Percentiles rank a stretch among this genome's conserved stretches.
These are phyloP conservation scores for Ilex asprella DNA, from an alignment of 257 asterid species.

Conservation along the genomic window DNA sequence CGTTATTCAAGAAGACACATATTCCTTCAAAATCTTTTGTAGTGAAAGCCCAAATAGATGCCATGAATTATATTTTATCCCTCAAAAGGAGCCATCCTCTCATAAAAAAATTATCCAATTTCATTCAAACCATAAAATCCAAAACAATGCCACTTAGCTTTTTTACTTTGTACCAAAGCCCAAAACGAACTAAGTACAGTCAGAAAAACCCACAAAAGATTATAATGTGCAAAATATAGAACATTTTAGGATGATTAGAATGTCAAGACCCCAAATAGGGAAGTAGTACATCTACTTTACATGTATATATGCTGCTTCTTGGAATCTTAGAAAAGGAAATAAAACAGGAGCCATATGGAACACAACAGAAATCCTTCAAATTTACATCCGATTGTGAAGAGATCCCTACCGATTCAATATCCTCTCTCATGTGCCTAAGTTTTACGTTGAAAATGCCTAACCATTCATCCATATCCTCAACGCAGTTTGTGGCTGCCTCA, in stretches of 20 bases:
- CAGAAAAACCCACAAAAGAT: neutral
- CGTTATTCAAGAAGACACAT: no score
- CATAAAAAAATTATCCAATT: no score
- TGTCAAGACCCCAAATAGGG: slow-evolving; percentile 6
- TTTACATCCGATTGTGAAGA: slow-evolving; percentile 7
- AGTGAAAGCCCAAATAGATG: no score
- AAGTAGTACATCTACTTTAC: neutral
- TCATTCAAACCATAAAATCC: no score
- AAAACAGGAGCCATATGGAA: neutral
- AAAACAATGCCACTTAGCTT: no score
- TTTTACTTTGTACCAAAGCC: no score
- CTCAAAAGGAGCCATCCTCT: no score
- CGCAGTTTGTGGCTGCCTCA: neutral
- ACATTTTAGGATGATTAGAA: neutral
- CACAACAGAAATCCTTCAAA: slow-evolving; percentile 2
- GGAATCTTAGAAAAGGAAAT: no score
- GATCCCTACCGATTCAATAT: slow-evolving; percentile 77
- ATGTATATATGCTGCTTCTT: no score
- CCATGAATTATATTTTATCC: no score
- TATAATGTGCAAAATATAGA: neutral
- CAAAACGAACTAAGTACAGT: no score
- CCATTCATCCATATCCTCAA: neutral
- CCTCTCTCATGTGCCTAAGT: slow-evolving; percentile 25
- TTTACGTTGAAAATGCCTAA: neutral
- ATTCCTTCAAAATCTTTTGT: no score